Conservation (phyloP, 1,139 yeast genomes). For the Yamadazyma sp. region DNA sequence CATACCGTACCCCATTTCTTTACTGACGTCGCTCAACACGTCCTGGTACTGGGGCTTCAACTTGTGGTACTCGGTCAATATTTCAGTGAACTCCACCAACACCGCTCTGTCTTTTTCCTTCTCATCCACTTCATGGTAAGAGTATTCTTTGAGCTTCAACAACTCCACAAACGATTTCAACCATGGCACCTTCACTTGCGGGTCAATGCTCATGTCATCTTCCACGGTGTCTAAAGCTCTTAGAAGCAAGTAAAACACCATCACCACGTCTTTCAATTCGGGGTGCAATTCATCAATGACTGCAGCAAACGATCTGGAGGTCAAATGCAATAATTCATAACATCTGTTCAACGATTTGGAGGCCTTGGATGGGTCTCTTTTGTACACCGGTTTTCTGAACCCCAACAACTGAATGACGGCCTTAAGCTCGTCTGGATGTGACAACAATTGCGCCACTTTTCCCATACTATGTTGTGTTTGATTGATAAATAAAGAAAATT, state of each 20-base stretch:
- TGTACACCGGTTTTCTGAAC: constrained; percentile 55
- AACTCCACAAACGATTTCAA: constrained; percentile 68
- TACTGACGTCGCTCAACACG: constrained; percentile 73
- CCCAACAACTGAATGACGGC: constrained; percentile 63
- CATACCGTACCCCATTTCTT: constrained; percentile 96
- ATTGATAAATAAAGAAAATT: not conserved
- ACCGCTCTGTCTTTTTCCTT: constrained; percentile 81
- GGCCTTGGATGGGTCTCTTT: constrained; percentile 28
- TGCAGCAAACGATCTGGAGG: constrained; percentile 91
- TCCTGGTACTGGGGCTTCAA: constrained; percentile 77
- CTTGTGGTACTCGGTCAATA: constrained; percentile 69
- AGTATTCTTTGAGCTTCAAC: constrained; percentile 70
- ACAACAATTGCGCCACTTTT: constrained; percentile 58
- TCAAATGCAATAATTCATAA: constrained; percentile 61
- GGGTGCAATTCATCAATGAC: constrained; percentile 92
- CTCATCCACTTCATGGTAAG: constrained; percentile 71
- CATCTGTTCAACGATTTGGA: constrained; percentile 59
- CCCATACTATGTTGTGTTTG: constrained; percentile 45
- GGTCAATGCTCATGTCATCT: constrained; percentile 88
- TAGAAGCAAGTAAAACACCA: constrained; percentile 80
- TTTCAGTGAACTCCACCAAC: constrained; percentile 68
- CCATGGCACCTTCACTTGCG: constrained; percentile 69
- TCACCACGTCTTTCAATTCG: constrained; percentile 76
- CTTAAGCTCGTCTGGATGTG: constrained; percentile 72
- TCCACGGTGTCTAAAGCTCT: constrained; percentile 96